phyloP scores from a whole-genome alignment of 805 yeast species.

The Saccharomyces paradoxus region DNA sequence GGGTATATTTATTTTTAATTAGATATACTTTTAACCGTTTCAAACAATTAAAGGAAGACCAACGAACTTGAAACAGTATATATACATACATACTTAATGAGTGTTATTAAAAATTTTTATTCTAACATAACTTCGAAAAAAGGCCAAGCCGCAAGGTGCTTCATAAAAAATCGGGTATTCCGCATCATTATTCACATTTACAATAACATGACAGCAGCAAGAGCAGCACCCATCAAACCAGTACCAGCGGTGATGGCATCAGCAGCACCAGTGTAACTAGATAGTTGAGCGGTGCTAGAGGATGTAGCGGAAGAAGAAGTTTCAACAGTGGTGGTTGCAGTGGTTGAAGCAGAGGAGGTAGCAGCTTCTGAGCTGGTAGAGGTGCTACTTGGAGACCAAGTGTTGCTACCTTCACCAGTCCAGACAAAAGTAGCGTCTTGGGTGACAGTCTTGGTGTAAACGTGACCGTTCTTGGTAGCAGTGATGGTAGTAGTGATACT shows the following conservation, averaged over 20 bases:
- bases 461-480: conserved; percentile 7
- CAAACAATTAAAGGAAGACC: background rate
- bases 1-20: background rate
- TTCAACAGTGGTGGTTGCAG: background rate
- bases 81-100: background rate
- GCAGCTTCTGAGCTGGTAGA: background rate
- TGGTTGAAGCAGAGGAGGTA: background rate
- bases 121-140: background rate
- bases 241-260: conserved; percentile 4
- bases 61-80: background rate
- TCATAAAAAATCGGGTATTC: background rate
- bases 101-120: background rate
- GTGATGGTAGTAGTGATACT: conserved; percentile 4
- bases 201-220: conserved; percentile 2
- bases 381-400: background rate
- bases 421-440: conserved; percentile 5
- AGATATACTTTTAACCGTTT: background rate
- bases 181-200: background rate
- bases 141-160: background rate
- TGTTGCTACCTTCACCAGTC: conserved; percentile 1
- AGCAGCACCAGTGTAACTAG: conserved; percentile 7
- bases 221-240: conserved; percentile 7
- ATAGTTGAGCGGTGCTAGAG: conserved; percentile 1
- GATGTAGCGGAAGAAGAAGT: background rate
- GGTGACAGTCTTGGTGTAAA: conserved; percentile 7